Evolutionary conservation across 208 protist genomes (phyloP), one percentile per base, ranked within the genome.

Genomic region (Trypanosoma congolense): DNA sequence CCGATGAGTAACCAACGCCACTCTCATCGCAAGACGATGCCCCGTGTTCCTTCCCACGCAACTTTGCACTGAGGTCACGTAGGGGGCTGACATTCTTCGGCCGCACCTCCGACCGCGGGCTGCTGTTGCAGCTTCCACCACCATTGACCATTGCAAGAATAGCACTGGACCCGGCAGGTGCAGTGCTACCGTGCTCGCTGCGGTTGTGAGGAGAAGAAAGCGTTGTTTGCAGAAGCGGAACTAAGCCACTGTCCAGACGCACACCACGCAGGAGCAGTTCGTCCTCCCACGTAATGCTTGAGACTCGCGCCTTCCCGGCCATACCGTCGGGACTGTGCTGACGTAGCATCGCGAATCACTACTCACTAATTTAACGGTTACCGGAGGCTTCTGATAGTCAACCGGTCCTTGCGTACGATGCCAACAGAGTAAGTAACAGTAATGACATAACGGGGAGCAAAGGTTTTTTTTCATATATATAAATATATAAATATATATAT

Each of bases 241-340:
- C 73, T 58, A 83, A 30, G 56, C 65, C 26, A 72, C 80, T 45
- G 63, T 73, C 80, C 0, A 73, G 75, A 4, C 69, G 49, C 31
- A 83, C 63, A 18, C 81, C 81, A 30, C 76, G 72, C 22, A 89
- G 66, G 22, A 89, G 59, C 22, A 89, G 30, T 5, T 55, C 46
- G 8, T 89, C 81, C 22, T 84, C 76, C 35, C 58, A 54, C 4
- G 74, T 78, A 2, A 85, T 53, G 21, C 21, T 56, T 16, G 45
- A 40, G n/a, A 46, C 48, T 8, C 30, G 36, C n/a, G 36, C 5
- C 28, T 26, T 43, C 18, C 8, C 14, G 4, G 6, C 52, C 51
- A n/a, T 33, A 40, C 29, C 50, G 22, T 42, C 57, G 41, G 29
- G 46, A 57, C 10, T 14, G 5, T 48, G 42, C 28, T 48, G 56